These are phyloP conservation scores for Leccinum ponderosum DNA, from an alignment of 1,284 basidiomycete genomes.

Conservation along the genomic window DNA sequence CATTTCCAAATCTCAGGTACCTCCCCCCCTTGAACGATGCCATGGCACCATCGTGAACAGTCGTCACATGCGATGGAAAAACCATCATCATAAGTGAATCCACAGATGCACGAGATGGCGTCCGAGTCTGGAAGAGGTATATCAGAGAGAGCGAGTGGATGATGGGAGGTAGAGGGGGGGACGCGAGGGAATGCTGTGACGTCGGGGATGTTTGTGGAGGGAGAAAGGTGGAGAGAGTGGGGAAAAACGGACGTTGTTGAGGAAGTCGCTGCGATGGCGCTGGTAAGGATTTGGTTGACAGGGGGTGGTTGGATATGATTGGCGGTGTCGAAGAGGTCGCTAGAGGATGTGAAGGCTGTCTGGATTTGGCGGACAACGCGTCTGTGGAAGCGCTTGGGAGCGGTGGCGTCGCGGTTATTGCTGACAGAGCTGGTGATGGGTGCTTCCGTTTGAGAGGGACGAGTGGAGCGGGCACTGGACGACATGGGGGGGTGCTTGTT, in stretches of 20 bases:
- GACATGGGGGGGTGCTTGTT: constrained; percentile 15
- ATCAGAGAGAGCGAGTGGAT: constrained; percentile 14
- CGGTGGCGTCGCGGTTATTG: constrained; percentile 11
- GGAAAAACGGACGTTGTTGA: constrained; percentile 25
- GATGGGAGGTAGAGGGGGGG: constrained; percentile 25
- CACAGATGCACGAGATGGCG: constrained; percentile 73
- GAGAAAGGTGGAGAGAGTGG: constrained; percentile 9
- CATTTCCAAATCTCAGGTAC: constrained; percentile 79
- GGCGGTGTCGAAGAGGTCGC: constrained; percentile 20
- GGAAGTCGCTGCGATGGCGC: constrained; percentile 14
- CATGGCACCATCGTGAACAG: constrained; percentile 90
- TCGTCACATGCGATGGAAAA: constrained; percentile 91
- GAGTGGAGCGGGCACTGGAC: constrained; percentile 28
- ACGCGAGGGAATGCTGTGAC: constrained; percentile 16
- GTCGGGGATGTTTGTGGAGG: constrained; percentile 17
- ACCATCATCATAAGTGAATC: constrained; percentile 79
- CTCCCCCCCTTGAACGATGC: constrained; percentile 58
- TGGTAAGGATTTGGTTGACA: constrained; percentile 13
- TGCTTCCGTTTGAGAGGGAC: constrained; percentile 46
- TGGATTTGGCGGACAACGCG: constrained; percentile 11
- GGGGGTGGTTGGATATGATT: constrained; percentile 1
- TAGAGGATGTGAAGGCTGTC: constrained; percentile 18
- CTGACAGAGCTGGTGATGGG: constrained; percentile 24
- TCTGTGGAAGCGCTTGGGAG: constrained; percentile 10
- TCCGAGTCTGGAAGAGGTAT: constrained; percentile 39